Evolutionary conservation across 148 eudicot species (phyloP), one percentile per base, ranked within the genome.

Genomic region (Rhododendron simsii): DNA sequence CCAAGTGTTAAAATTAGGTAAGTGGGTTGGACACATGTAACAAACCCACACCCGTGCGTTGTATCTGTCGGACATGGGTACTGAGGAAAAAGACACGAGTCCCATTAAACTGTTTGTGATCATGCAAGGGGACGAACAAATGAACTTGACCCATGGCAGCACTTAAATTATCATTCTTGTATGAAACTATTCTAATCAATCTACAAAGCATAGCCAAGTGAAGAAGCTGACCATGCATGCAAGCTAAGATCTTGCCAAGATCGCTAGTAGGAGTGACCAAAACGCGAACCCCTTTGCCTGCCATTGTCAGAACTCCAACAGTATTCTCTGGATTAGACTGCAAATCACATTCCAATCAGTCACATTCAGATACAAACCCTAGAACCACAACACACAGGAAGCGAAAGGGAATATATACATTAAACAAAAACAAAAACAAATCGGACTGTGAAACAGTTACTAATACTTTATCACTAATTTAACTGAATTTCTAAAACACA

Each of bases 311-410:
- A 69, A 95, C 93, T 76, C 99, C 99, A 63, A 98, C 99, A 6
- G 98, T 98, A 86, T 94, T 98, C 91, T 98, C 99, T 28, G 98
- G 98, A 93, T 98, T 98, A 57, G 96, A 91, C 99, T 98, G 91
- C 89, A 85, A 7, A 75, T 2, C 16, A 15, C 57, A 86, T 41
- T 83, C 44, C 61, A 67, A 48, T 71, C 67, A 69, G 33, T 10
- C 11, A n/a, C 55, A 61, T 83, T 71, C 79, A 83, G 35, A 74
- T 30, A 75, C 44, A 85, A 85, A 37, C 47, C 80, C 86, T 48
- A 81, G 59, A 83, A 39, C 53, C 20, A 80, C 13, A 73, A 2
- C 78, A 26, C 48, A 51, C 20, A 7, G 9, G 59, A 83, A 48
- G 12, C 45, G 20, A 55, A 2, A 84, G 23, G 73, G 50, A 37